Evolutionary conservation across 108 stramenopile species (phyloP), one percentile per base, ranked within the genome.

Genomic region (Schizochytrium sp.): DNA sequence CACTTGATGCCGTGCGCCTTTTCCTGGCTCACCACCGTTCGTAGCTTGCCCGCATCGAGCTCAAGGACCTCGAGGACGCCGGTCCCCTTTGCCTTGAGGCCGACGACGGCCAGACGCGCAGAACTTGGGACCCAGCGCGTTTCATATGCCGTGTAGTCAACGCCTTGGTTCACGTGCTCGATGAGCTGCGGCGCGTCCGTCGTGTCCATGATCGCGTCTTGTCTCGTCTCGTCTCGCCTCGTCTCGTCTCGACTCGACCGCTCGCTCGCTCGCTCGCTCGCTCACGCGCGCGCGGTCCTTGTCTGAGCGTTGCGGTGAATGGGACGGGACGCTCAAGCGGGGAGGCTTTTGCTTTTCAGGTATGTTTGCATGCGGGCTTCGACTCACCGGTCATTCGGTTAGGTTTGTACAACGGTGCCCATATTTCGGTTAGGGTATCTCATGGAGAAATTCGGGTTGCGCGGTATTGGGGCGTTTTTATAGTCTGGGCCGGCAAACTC

Each of bases 171-270:
- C 45, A 92, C 92, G 91, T 97, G 96, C 88, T 97, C 97, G 60
- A 97, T 96, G 88, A 97, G 93, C 87, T 96, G 96, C 19, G 97
- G 97, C 41, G 97, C 96, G 34, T 96, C 94, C 21, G 95, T 96
- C 5, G 94, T 95, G 63, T 96, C 95, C 96, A 97, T 96, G 28
- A 51, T 87, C 57, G 48, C 72, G 72, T 23, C 2, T 18, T 29
- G 72, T 18, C 16, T 25, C 23, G 51, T 4, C 28, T 53, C 76
- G 51, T 4, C 48, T 69, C 63, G 34, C 3, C 14, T 69, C 63
- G 44, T 87, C 91, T 21, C 95, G 87, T 45, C 91, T 90, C 94
- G 91, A 87, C 6, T 55, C 55, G 5, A 10, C 55, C 55, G 55
- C n/a, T n/a, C n/a, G n/a, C n/a, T n/a, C n/a, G n/a, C n/a, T n/a